Base-by-base conservation (phyloP, 176 grass and related monocot genomes). In the Lolium multiflorum region DNA sequence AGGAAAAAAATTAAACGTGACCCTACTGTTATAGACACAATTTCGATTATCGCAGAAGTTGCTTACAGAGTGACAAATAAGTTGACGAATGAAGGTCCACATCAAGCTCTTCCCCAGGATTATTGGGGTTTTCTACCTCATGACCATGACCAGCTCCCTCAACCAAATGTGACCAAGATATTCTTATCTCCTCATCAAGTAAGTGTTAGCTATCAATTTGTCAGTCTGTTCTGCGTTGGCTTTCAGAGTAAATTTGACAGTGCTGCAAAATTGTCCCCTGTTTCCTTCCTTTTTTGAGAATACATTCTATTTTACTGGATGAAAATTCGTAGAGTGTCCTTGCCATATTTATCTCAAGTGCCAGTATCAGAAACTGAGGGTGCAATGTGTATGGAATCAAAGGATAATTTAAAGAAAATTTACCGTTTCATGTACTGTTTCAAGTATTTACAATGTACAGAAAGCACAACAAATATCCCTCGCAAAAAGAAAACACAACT, bases 51-150 rank as follows among this genome's bases (percentile, higher is more conserved):
- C 8, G 91, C 93, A 82, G 93, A 98, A 92, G 88, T 87, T 88
- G 60, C 48, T 76, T 87, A 93, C 55, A 93, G 92, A 83, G n/a
- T 91, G 31, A 35, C 1, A 35, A 35, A 35, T 35, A 35, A 0
- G 31, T 35, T 35, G 31, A 35, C 31, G 31, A 35, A 35, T 35
- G 31, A 35, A 35, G 31, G 31, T 35, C 31, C 31, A 35, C 31
- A 35, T 35, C 31, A 35, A 63, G 79, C 78, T 25, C 81, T 97
- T 60, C 89, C 95, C 14, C 73, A 57, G 67, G 93, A 96, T 87
- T 98, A 82, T 92, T 98, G 96, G 96, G 87, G 91, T 76, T 94
- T 98, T 82, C 37, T 95, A 78, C 96, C 96, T 81, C 86, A 43
- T 43, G 41, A 43, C 41, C 4, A 72, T 83, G 83, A 90, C 47